Evolutionary conservation across 768 basidiomycete genomes (phyloP).

Genomic region (Hemileccinum impolitum): DNA sequence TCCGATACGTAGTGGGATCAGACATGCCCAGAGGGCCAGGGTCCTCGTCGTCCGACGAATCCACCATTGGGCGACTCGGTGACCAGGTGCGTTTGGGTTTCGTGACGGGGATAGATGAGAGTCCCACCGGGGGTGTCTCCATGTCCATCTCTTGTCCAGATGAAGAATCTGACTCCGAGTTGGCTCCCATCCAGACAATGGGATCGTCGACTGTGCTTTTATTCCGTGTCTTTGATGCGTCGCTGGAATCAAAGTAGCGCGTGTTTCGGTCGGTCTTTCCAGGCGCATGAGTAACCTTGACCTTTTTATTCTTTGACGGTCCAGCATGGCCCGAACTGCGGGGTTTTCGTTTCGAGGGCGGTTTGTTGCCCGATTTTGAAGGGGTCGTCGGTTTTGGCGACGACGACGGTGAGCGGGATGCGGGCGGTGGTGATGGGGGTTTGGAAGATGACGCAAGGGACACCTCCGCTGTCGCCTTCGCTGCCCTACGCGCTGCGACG

Average conservation of each 20-base stretch:
- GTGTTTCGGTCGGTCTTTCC: slow-evolving; percentile 15
- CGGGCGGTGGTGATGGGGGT: slow-evolving; percentile 6
- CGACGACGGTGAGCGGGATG: slow-evolving; percentile 7
- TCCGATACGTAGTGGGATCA: background rate
- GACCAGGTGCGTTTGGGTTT: slow-evolving; percentile 49
- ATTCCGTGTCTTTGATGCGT: slow-evolving; percentile 27
- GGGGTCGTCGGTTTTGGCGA: slow-evolving; percentile 8
- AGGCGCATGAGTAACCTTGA: slow-evolving; percentile 26
- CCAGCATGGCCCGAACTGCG: slow-evolving; percentile 23
- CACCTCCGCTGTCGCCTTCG: slow-evolving; percentile 33
- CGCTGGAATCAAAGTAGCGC: slow-evolving; percentile 33
- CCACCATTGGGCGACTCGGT: slow-evolving; percentile 48
- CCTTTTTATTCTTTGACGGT: slow-evolving; percentile 28
- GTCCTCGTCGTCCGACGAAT: slow-evolving; percentile 49
- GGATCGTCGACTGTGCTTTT: slow-evolving; percentile 29
- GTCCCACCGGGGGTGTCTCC: slow-evolving; percentile 6
- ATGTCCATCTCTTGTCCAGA: slow-evolving; percentile 25
- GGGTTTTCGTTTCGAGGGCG: slow-evolving; percentile 46
- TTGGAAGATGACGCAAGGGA: slow-evolving; percentile 13
- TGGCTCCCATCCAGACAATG: slow-evolving; percentile 29
- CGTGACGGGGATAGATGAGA: slow-evolving; percentile 14
- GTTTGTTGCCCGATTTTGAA: slow-evolving; percentile 12
- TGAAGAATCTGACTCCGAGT: slow-evolving; percentile 29
- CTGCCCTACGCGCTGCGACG: slow-evolving; percentile 66
- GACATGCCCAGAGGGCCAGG: slow-evolving; percentile 14